phyloP scores from a whole-genome alignment of 2,329 filamentous ascomycete species.

The Talaromyces piceae region DNA sequence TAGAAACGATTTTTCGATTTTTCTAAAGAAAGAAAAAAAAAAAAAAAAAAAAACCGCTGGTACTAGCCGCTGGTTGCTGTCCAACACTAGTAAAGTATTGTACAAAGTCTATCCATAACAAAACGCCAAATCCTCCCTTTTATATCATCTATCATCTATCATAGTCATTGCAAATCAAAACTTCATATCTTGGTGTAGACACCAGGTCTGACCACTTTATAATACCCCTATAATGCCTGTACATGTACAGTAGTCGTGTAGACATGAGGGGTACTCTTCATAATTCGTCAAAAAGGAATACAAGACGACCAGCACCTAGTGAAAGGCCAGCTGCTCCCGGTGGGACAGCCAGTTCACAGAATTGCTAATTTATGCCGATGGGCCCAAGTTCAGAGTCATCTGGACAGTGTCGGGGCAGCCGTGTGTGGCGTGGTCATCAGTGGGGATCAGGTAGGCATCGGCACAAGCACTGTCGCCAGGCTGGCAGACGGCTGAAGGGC shows the following conservation, averaged over 20 bases:
- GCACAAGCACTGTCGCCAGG: constrained; percentile 30
- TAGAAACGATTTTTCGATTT: not conserved
- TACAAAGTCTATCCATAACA: not conserved
- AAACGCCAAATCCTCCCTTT: not conserved
- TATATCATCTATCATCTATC: not conserved
- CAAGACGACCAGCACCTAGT: not conserved
- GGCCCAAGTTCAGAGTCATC: constrained; percentile 29
- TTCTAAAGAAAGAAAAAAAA: too few relatives aligned
- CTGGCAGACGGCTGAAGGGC: constrained; percentile 29
- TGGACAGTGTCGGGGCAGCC: constrained; percentile 31
- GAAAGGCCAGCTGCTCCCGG: not conserved
- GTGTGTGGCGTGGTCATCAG: constrained; percentile 36
- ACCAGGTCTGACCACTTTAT: not conserved
- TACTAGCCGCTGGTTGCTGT: not conserved
- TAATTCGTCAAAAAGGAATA: not conserved
- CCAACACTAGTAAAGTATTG: not conserved
- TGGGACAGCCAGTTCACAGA: not conserved
- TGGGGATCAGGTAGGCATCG: constrained; percentile 34
- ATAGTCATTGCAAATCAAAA: not conserved
- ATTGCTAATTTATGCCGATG: too few relatives aligned
- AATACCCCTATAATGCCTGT: not conserved
- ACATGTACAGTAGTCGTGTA: not conserved
- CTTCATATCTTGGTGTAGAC: not conserved
- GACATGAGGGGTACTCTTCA: not conserved
- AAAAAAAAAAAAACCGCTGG: not conserved